Conservation (phyloP, 306 rosid genomes). For the Lagenaria siceraria region DNA sequence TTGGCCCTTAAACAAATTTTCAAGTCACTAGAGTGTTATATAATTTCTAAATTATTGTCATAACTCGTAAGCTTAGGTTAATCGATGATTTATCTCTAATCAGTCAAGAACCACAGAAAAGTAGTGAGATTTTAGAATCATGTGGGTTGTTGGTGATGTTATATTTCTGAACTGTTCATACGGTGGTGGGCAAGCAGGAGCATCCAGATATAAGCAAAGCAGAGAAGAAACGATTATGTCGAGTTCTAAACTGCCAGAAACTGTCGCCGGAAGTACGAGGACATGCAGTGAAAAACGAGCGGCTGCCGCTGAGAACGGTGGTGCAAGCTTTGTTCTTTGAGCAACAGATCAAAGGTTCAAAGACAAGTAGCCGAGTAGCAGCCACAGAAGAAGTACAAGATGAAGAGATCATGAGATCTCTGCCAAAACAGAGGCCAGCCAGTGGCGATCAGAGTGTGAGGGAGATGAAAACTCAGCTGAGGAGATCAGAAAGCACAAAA, state of each 20-base stretch:
- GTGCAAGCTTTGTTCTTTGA: conserved; percentile 12
- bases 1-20: no score
- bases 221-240: conserved; percentile 6
- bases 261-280: conserved; percentile 2
- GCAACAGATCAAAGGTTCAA: neutral
- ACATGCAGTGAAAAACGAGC: conserved; percentile 13
- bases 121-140: no score
- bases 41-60: no score
- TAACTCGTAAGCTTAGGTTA: no score
- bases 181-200: conserved; percentile 1
- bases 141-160: no score
- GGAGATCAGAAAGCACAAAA: neutral
- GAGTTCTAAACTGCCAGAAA: conserved; percentile 13
- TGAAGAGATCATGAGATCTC: no score
- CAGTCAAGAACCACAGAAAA: no score
- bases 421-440: neutral
- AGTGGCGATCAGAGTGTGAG: neutral
- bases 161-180: no score
- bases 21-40: no score
- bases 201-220: conserved; percentile 12
- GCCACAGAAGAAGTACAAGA: neutral
- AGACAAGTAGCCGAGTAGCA: neutral
- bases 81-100: no score
- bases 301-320: conserved; percentile 12
- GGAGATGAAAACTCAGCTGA: neutral